Evolutionary conservation across 768 basidiomycete species (phyloP), one percentile per base, ranked within the genome.

Genomic region (Tylopilus cervinicoccineus): DNA sequence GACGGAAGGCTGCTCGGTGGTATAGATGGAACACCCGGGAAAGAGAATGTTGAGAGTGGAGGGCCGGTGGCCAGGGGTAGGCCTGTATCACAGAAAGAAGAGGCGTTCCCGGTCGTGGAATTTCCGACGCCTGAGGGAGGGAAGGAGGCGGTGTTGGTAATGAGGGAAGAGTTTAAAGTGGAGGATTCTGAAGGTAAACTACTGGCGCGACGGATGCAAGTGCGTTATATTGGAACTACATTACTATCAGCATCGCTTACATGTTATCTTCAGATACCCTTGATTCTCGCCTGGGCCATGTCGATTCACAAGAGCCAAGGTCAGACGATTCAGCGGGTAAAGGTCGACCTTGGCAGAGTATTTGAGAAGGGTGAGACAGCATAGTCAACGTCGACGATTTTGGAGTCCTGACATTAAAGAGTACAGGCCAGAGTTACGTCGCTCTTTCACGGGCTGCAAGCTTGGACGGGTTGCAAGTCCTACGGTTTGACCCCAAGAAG

Each of bases 271-370:
- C 11, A 88, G 82, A 57, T 90, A 2, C 86, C 88, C 0, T 65
- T 94, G 5, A 86, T 89, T 41, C 75, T 85, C 0, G 81, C 84
- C 0, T 88, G 84, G 85, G 84, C 86, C 0, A 83, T 86, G 72
- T 80, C 80, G 2, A 87, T 89, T 48, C 86, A 88, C 68, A 89
- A 89, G 64, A 79, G 77, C 48, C 87, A 88, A 58, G 86, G 86
- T 1, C 83, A 86, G 56, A 88, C 87, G 0, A 75, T 89, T 37
- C 75, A 79, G 37, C 72, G 76, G 37, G 79, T 85, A 45, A 82
- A 76, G 56, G 74, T 86, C 27, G 83, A 85, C 60, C 75, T 88
- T 16, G 74, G 76, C 10, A 74, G 69, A 32, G 80, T 85, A n/a
- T 86, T 86, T 58, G 84, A 78, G 59, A 76, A 76, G 50, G 76